phyloP scores from a whole-genome alignment of 257 asterid genomes.

The Nicotiana tabacum region DNA sequence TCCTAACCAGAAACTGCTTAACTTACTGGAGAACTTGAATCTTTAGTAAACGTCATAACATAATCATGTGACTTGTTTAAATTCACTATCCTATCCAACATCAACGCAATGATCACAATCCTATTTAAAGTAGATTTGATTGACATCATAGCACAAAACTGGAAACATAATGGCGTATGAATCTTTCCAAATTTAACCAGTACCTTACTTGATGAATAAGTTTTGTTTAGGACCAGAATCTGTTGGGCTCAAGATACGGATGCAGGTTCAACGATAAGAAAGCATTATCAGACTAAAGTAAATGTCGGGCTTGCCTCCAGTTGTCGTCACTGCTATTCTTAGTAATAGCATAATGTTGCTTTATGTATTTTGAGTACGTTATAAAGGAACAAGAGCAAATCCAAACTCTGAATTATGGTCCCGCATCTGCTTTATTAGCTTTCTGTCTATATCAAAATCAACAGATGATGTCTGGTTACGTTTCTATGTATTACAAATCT shows the following conservation, averaged over 20 bases:
- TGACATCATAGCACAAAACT: not conserved
- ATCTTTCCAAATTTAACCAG: not conserved
- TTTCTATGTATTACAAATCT: not conserved
- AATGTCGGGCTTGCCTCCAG: not conserved
- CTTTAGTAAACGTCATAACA: not conserved
- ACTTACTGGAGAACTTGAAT: not conserved
- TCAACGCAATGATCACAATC: not conserved
- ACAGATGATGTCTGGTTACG: not conserved
- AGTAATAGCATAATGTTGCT: not conserved
- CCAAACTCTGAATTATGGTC: not conserved
- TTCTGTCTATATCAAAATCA: not conserved
- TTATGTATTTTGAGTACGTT: not conserved
- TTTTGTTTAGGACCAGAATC: not conserved
- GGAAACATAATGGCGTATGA: not conserved
- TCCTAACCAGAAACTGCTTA: not conserved
- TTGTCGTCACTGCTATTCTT: not conserved
- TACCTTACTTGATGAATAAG: not conserved
- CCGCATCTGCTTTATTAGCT: not conserved
- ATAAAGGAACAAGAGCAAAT: not conserved
- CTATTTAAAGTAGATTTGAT: not conserved
- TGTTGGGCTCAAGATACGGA: not conserved
- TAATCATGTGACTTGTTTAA: not conserved
- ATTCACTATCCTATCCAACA: not conserved
- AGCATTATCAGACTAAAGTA: not conserved
- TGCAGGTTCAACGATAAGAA: not conserved